phyloP scores from a whole-genome alignment of 805 yeast species.

The Yamadazyma insecticola region DNA sequence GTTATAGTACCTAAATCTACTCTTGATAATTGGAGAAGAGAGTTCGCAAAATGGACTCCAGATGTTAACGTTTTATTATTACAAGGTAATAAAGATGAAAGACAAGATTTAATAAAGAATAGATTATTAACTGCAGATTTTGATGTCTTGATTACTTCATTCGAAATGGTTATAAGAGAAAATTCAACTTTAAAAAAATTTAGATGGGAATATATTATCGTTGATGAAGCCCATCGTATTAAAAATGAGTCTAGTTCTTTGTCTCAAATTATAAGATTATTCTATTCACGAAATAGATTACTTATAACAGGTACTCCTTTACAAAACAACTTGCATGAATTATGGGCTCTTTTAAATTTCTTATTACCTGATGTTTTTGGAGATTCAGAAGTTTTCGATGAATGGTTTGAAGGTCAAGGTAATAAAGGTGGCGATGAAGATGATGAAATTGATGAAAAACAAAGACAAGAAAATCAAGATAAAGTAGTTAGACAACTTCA shows the following conservation, averaged over 20 bases:
- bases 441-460: slow-evolving; percentile 14
- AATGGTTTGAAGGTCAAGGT: slow-evolving; percentile 71
- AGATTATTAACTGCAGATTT: slow-evolving; percentile 68
- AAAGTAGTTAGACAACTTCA: slow-evolving; percentile 84
- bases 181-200: slow-evolving; percentile 74
- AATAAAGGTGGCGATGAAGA: slow-evolving; percentile 27
- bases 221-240: slow-evolving; percentile 96
- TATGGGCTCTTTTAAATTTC: slow-evolving; percentile 93
- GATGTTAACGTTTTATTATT: slow-evolving; percentile 81
- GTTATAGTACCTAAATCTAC: slow-evolving; percentile 95
- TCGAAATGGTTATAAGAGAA: slow-evolving; percentile 90
- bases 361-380: slow-evolving; percentile 92
- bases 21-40: slow-evolving; percentile 93
- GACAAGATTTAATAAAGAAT: slow-evolving; percentile 56
- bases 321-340: slow-evolving; percentile 90
- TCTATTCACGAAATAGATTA: slow-evolving; percentile 78
- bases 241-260: slow-evolving; percentile 90
- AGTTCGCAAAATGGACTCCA: slow-evolving; percentile 93
- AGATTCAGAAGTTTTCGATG: slow-evolving; percentile 83
- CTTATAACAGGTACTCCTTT: slow-evolving; percentile 94
- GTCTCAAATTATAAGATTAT: slow-evolving; percentile 86
- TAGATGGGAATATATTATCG: slow-evolving; percentile 89
- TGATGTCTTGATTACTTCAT: slow-evolving; percentile 87
- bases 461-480: slow-evolving; percentile 55
- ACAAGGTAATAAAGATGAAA: slow-evolving; percentile 85